Evolutionary conservation across 148 eudicot species (phyloP).

Genomic region (Amaranthus palmeri): DNA sequence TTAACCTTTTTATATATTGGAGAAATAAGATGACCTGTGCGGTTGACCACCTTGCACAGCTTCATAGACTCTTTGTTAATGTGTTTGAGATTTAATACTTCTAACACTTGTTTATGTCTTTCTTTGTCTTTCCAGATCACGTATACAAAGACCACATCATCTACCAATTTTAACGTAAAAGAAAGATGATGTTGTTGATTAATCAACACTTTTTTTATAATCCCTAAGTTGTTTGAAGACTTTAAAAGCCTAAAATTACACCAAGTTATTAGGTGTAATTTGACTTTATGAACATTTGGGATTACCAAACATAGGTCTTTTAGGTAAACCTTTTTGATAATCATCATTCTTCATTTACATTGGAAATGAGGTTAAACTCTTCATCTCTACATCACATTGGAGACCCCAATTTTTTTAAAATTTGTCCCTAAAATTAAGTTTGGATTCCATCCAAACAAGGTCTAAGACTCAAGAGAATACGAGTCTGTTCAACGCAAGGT

Average conservation of each 20-base stretch:
- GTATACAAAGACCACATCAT: background rate
- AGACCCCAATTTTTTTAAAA: background rate
- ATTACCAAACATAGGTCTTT: background rate
- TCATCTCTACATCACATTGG: slow-evolving; percentile 8
- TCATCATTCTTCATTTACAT: background rate
- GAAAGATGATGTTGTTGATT: background rate
- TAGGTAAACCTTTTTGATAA: slow-evolving; percentile 3
- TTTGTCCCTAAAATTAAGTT: background rate
- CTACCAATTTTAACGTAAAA: background rate
- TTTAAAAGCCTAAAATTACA: slow-evolving; percentile 10
- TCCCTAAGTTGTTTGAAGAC: slow-evolving; percentile 6
- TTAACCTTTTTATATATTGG: too few species aligned
- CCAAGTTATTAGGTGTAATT: background rate
- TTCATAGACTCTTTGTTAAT: too few species aligned
- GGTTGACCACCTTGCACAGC: too few species aligned
- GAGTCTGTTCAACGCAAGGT: too few species aligned
- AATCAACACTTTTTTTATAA: background rate
- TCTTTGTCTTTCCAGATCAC: background rate
- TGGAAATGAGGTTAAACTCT: background rate
- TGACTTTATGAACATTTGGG: slow-evolving; percentile 2
- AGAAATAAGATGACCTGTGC: too few species aligned
- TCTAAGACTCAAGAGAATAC: too few species aligned
- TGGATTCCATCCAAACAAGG: too few species aligned
- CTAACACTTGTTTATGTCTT: too few species aligned
- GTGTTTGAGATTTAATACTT: too few species aligned